Conservation (phyloP, 164 flowering plant genomes). For the Chimonanthus praecox region DNA sequence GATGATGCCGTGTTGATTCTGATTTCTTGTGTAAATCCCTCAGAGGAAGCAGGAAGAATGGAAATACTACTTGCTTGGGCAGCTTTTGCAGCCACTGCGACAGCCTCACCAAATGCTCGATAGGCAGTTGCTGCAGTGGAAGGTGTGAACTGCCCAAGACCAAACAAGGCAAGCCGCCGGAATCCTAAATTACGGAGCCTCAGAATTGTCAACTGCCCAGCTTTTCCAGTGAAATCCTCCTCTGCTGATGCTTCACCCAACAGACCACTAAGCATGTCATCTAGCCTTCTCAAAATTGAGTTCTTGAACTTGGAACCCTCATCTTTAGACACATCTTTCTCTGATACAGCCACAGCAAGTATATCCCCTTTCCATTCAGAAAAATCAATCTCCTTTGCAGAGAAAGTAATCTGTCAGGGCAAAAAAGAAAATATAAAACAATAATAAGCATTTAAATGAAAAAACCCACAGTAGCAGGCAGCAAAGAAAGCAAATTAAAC, state of each 20-base stretch:
- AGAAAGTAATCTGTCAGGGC: conserved; percentile 22
- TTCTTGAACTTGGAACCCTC: conserved; percentile 63
- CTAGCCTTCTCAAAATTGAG: conserved; percentile 55
- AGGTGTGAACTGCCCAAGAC: conserved; percentile 52
- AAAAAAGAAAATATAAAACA: not conserved
- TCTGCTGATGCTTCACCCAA: conserved; percentile 78
- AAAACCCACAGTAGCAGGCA: not conserved
- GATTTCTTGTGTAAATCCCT: conserved; percentile 45
- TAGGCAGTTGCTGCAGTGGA: conserved; percentile 28
- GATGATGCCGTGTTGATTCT: conserved; percentile 66
- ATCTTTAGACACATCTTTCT: conserved; percentile 80
- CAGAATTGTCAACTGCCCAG: conserved; percentile 74
- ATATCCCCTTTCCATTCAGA: conserved; percentile 96
- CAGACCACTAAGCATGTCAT: conserved; percentile 60
- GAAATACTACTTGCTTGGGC: conserved; percentile 71
- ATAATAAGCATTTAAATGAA: not conserved
- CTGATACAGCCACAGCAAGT: conserved; percentile 83
- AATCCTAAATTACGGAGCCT: conserved; percentile 78
- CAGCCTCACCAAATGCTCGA: conserved; percentile 56
- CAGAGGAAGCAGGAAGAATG: conserved; percentile 69
- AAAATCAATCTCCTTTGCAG: conserved; percentile 27
- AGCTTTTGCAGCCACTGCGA: conserved; percentile 72
- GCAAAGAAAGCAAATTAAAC: too few species aligned
- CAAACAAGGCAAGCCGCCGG: conserved; percentile 75
- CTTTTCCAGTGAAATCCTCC: conserved; percentile 91